Evolutionary conservation across 352 stramenopile genomes (phyloP).

Genomic region (Pythium phragmitis): DNA sequence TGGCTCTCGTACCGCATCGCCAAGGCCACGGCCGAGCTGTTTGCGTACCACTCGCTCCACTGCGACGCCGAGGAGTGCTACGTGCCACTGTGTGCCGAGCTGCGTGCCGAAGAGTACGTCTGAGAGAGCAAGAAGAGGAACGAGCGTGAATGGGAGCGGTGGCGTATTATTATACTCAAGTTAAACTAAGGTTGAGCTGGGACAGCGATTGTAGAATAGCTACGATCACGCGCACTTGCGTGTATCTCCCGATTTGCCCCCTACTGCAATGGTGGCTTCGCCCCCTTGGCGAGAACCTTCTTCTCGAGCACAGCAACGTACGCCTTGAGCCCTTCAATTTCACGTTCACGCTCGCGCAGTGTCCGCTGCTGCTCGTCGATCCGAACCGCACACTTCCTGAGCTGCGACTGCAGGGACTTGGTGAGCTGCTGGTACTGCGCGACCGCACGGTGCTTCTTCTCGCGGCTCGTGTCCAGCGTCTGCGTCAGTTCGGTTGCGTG

Average conservation of each 20-base stretch:
- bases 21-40: constrained; percentile 44
- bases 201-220: no score
- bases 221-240: no score
- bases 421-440: constrained; percentile 35
- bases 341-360: background rate
- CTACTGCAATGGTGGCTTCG: background rate
- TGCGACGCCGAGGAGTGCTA: constrained; percentile 30
- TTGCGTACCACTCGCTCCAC: constrained; percentile 51
- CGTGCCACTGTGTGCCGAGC: constrained; percentile 29
- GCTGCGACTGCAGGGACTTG: constrained; percentile 30
- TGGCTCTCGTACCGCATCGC: constrained; percentile 53
- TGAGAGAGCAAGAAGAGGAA: constrained; percentile 4
- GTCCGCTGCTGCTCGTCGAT: constrained; percentile 2
- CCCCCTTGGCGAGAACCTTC: constrained; percentile 6
- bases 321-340: constrained; percentile 2
- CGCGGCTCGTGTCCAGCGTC: constrained; percentile 22
- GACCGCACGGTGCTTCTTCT: constrained; percentile 32
- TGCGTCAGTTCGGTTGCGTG: constrained; percentile 31
- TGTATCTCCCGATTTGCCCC: no score
- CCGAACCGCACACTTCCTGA: constrained; percentile 36
- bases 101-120: constrained; percentile 30
- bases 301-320: constrained; percentile 25
- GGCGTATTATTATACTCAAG: no score
- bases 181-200: no score
- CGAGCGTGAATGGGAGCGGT: no score